Evolutionary conservation across 768 basidiomycete genomes (phyloP), one percentile per base, ranked within the genome.

Genomic region (Kwoniella botswanensis): DNA sequence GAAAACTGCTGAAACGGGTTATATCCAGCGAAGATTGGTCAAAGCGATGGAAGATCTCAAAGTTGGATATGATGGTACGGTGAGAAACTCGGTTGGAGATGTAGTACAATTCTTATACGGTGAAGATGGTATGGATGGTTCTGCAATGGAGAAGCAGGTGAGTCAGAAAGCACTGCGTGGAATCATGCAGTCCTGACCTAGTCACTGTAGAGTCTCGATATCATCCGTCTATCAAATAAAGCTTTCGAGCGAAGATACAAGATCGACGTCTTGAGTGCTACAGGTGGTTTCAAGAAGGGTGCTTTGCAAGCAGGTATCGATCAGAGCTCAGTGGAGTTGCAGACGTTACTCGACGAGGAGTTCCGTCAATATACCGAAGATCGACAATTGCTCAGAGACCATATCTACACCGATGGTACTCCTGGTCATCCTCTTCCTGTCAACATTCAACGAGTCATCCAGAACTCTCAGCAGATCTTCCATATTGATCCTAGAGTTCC

Each of bases 1-100:
- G 83, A 99, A 99, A 87, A 99, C 97, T 4, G 97, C 97, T 57
- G 97, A 99, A 85, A 98, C 97, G 0, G 97, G 97, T 74, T 98
- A 98, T 83, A 99, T 98, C 78, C 97, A 99, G 83, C 92, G 96
- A 78, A 92, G 96, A 70, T 87, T 99, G 73, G 97, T 99, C 77
- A 99, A 99, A 85, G 97, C 97, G 0, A 85, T 98, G 76, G 97
- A 98, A 84, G 97, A 98, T 73, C 92, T 99, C 57, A 93, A 91
- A 89, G 95, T 98, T 50, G 92, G 92, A 83, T 99, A 98, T 80
- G 97, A 99, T 72, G 95, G 96, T 29, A 98, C 97, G 0, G 96
- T 98, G 24, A 89, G 97, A 65, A 99, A 99, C 81, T 98, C 97
- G 2, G 88, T 96, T 2, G 96, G 96, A 15, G 95, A 98, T 84